Percentiles rank a stretch among this genome's conserved stretches.
Evolutionary conservation across 2,329 filamentous ascomycete genomes (phyloP).

Genomic region (Colletotrichum musae): DNA sequence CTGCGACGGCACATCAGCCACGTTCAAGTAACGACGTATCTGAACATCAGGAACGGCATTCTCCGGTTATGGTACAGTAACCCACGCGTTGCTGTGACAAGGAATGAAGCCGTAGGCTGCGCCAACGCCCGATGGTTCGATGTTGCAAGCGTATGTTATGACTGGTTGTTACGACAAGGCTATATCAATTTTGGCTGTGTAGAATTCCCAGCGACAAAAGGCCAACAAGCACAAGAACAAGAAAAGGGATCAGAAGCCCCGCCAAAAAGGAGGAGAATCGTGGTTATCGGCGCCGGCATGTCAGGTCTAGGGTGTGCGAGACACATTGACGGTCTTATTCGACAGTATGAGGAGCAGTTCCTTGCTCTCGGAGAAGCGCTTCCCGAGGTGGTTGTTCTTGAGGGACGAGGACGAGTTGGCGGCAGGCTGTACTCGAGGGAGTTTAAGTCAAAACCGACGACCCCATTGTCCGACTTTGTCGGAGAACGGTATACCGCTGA

Average conservation of each 20-base stretch:
- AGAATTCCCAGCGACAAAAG: constrained; percentile 68
- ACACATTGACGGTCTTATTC: constrained; percentile 88
- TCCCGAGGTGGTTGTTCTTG: constrained; percentile 84
- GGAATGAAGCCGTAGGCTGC: constrained; percentile 91
- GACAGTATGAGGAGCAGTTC: constrained; percentile 81
- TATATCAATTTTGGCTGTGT: constrained; percentile 98
- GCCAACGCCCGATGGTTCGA: constrained; percentile 92
- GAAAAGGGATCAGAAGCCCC: constrained; percentile 56
- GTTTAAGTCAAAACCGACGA: constrained; percentile 71
- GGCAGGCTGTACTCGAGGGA: constrained; percentile 91
- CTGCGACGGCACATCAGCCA: constrained; percentile 87
- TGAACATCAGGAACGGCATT: constrained; percentile 97
- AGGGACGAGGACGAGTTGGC: constrained; percentile 89
- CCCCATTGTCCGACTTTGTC: constrained; percentile 66
- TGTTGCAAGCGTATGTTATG: constrained; percentile 87
- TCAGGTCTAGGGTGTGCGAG: constrained; percentile 92
- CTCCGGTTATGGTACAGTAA: constrained; percentile 91
- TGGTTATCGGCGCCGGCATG: constrained; percentile 94
- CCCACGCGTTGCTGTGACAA: constrained; percentile 84
- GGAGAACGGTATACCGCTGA: constrained; percentile 84
- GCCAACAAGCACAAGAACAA: constrained; percentile 56
- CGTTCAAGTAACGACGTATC: constrained; percentile 91
- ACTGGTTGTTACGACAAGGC: constrained; percentile 91
- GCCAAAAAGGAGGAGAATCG: constrained; percentile 73
- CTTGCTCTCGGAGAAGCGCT: constrained; percentile 75